Base-by-base conservation (phyloP, 345 rosid genomes). In the Psidium friedrichsthalianum region DNA sequence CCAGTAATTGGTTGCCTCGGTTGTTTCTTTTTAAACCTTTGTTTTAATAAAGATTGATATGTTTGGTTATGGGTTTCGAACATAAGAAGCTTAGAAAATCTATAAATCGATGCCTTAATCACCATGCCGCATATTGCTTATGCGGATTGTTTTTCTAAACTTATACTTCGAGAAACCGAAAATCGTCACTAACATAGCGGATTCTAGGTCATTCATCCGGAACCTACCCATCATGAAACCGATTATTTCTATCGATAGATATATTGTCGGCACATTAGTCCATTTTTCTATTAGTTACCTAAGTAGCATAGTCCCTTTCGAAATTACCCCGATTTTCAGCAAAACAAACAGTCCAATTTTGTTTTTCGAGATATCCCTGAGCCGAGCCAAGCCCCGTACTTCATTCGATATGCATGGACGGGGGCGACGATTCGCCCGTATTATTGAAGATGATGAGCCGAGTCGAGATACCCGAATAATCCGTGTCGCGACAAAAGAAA, bases 151-250 rank as follows among this genome's bases (percentile, higher is more conserved):
- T 64, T 64, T 56, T 18, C 25, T 56, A 21, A 56, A 64, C 24
- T 32, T 16, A 32, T 32, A 32, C 6, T 64, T 64, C 12, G 2
- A 32, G 32, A 61, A 64, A 32, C 0, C 11, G 0, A 15, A 61
- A 29, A 64, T 29, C 0, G 3, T 13, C 22, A 29, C 42, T 61
- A 15, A 15, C 11, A 61, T 27, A 32, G 2, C 18, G 36, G 0
- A 16, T 32, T 64, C 21, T 24, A 27, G 18, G 0, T 0, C 4
- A 29, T 64, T 8, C 16, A 0, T 0, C 0, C 2, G 0, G 5
- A 64, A 56, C 25, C 5, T 15, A 3, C 40, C 11, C 40, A 59
- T 16, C 0, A 3, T 32, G 42, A 29, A 61, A 12, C 7, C 0
- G 0, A 14, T 61, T 15, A 61, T 29, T 61, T 2, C 21, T 61